These are phyloP conservation scores for Boletus vinaceobasis DNA, from an alignment of 768 basidiomycete genomes.

Conservation along the genomic window DNA sequence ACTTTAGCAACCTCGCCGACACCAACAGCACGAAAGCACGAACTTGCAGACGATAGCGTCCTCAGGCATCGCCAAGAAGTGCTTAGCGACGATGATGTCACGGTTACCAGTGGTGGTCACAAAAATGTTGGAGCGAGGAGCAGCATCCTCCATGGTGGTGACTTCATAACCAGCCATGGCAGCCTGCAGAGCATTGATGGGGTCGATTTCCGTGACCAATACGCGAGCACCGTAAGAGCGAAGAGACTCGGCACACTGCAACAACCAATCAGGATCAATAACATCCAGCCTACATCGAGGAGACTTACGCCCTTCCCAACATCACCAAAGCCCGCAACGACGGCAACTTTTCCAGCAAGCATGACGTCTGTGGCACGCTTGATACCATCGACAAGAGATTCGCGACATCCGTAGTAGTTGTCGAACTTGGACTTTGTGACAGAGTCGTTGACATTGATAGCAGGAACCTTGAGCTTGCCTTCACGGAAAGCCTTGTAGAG, in stretches of 20 bases:
- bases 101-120: slow-evolving; percentile 99
- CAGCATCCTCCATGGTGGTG: slow-evolving; percentile 97
- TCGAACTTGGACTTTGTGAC: slow-evolving; percentile 99
- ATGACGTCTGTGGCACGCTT: slow-evolving; percentile 99
- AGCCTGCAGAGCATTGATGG: slow-evolving; percentile 99
- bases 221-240: slow-evolving; percentile 97
- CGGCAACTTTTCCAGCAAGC: slow-evolving; percentile 99
- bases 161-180: slow-evolving; percentile 99
- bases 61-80: slow-evolving; percentile 93
- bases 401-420: slow-evolving; percentile 98
- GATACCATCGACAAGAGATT: slow-evolving; percentile 99
- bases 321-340: slow-evolving; percentile 98
- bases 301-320: slow-evolving; percentile 95
- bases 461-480: slow-evolving; percentile 93
- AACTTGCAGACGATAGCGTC: slow-evolving; percentile 99
- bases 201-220: slow-evolving; percentile 96
- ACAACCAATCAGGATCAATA: slow-evolving; percentile 1
- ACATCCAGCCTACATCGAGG: not conserved
- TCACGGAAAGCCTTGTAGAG: slow-evolving; percentile 97
- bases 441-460: slow-evolving; percentile 99
- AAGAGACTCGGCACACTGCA: slow-evolving; percentile 95
- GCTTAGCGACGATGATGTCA: slow-evolving; percentile 91
- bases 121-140: slow-evolving; percentile 83
- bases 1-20: slow-evolving; percentile 7
- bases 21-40: slow-evolving; percentile 29